Base-by-base conservation (phyloP, 202 grass and related monocot genomes). In the Carex arenaria region DNA sequence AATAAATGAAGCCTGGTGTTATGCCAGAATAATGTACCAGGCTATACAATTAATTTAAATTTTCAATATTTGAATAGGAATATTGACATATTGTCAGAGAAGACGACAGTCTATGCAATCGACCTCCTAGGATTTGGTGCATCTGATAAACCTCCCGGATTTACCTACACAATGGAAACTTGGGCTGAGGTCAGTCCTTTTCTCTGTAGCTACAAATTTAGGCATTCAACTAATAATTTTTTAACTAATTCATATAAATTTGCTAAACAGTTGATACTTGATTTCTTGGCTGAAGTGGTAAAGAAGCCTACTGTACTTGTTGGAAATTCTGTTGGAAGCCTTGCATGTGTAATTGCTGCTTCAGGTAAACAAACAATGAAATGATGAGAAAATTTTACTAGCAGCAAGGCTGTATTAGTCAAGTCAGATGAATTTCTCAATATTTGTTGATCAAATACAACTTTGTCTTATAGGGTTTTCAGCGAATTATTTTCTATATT, bases 301-400 rank as follows among this genome's bases (percentile, higher is more conserved):
- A 90, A 89, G 91, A 90, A 88, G 64, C 92, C 95, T 19, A 85
- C 89, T 14, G 90, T 98, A 61, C 88, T 98, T 2, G 87, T 98
- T 13, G 95, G 95, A 36, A 98, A 95, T 78, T 98, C 93, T 42
- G 95, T 98, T 17, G 93, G 95, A 31, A 95, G 89, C 89, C 93
- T 98, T 28, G 95, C 95, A 18, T 98, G 95, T 69, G 93, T 98
- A 81, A 88, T 98, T 80, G 91, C 95, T 45, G 93, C 93, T 51
- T 92, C 93, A 90, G 93, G 95, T 95, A 82, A 67, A 67, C 55
- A 28, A 47, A 65, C 7, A 11, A 57, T 59, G 9, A 57, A 59
- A 40, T n/a, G 31, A 30, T 34, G 12, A 31, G 14, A 77, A 56
- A 54, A 17, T 0, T 56, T 15, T 31, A 32, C 8, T 72, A 53